Evolutionary conservation across 768 basidiomycete genomes (phyloP), one percentile per base, ranked within the genome.

Genomic region (Serendipita sp.): DNA sequence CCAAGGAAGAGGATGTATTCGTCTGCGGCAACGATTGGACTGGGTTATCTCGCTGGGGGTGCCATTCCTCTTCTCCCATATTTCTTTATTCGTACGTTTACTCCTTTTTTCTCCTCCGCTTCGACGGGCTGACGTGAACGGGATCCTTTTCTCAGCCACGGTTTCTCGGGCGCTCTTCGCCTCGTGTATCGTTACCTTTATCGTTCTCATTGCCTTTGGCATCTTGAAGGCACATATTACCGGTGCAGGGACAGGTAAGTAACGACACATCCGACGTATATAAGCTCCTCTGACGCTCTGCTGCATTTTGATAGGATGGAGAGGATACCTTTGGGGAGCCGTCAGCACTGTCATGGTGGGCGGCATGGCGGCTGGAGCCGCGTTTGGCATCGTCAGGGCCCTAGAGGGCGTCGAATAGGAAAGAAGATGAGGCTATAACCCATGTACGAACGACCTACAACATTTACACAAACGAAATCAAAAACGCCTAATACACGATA

Each of bases 1-100:
- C 89, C 94, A 0, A 82, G 82, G 17, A 78, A 79, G 22, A 81
- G 96, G 28, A 77, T 96, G 66, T 97, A 92, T 75, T 78, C 85
- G 38, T 94, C 91, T 1, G 95, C 95, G 1, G 79, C 95, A 66
- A 98, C 95, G 0, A 98, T 99, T 70, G 96, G 95, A 65, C 79
- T 91, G 70, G 91, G 92, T 13, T 95, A 98, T 75, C 85, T 94
- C 65, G 61, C 95, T 62, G 96, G 96, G 48, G 96, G 96, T 31
- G 77, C 94, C 62, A 88, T 98, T 68, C 96, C 96, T 0, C 80
- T 99, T 38, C 67, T 93, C 9, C 92, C 92, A 9, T 95, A 96
- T 74, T 93, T 98, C 76, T 91, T 92, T 76, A 81, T 93, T 67
- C 72, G 82, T 2, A 72, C 72, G 63, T 63, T 3, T 5, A 22